Evolutionary conservation across 768 basidiomycete species (phyloP), one percentile per base, ranked within the genome.

Genomic region (Exidia glandulosa): DNA sequence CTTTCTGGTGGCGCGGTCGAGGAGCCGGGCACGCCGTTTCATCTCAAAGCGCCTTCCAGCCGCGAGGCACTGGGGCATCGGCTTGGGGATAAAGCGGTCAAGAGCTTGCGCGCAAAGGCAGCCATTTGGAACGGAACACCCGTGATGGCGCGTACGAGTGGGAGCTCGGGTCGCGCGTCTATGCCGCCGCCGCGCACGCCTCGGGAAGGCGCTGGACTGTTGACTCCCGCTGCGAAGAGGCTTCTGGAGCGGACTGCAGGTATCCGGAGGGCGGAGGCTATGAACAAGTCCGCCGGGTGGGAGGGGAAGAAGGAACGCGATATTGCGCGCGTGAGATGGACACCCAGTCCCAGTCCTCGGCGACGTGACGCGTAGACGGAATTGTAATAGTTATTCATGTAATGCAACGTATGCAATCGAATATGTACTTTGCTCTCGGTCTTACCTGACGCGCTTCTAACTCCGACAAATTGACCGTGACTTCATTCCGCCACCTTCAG

Each of bases 161-260:
- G n/a, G n/a, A n/a, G n/a, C n/a, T n/a, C 36, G 36, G 74, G 71
- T 58, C 79, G 77, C 60, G 80, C 82, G 10, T 70, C 74, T n/a
- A 94, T 93, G 91, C 80, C 78, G 9, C 90, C 92, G 29, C 90
- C 90, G 13, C 77, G 82, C 81, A 94, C 92, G 2, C 91, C 93
- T 1, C 79, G 84, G 62, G 80, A 83, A 63, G 84, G 87, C 50
- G 86, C 83, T 9, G 90, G 89, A 5, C 82, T 79, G 62, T 71
- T 95, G 63, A 94, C 93, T 0, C 93, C 93, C n/a, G 94, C 94
- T 30, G 94, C 84, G 29, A 81, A 77, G 68, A 76, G 85, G 62
- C 68, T 96, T 48, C 73, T 96, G 63, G 83, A 93, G 64, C 76
- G 87, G 65, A 85, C 83, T 6, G 83, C 87, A 0, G 75, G 83